Evolutionary conservation across 371 early-diverging fungal genomes (phyloP), one percentile per base, ranked within the genome.

Genomic region (Fennellomyces sp.): DNA sequence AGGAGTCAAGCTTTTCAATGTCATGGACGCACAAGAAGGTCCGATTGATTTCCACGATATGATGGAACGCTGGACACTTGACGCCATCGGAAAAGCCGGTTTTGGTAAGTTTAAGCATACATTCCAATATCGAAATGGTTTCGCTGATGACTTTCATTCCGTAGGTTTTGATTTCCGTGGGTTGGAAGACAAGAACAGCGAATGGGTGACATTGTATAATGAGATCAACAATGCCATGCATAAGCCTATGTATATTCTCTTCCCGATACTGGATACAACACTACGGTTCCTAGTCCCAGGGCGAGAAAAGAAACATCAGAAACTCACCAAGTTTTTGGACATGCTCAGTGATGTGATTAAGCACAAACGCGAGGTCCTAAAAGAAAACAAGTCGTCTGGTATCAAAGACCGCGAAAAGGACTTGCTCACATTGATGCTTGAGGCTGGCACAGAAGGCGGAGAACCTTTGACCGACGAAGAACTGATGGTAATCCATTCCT

Each of bases 341-440:
- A 67, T 78, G 52, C 62, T 82, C 30, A 77, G 72, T 35, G 25
- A 25, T 15, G 69, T 82, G 26, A 71, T 80, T 19, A 70, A 73
- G 41, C 58, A 58, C n/a, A 61, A 67, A 35, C 68, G 71, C 21
- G 38, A 51, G 19, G 60, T 48, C 15, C 53, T 76, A 27, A 50
- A 31, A 12, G n/a, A 41, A n/a, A 41, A 41, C 25, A 53, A 62
- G 33, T 53, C 48, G 2, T 35, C 39, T 11, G 76, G 79, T n/a
- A 47, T 38, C 23, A 66, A 66, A 6, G 75, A 82, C 25, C 66
- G 72, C 42, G 68, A 61, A 49, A 74, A 76, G 6, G 78, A 78
- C 42, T 41, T 82, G 63, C 65, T 82, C 29, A 72, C 82, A 4
- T 60, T 82, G 65, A 72, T 82, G 78, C 51, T 80, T 8, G 63